Evolutionary conservation across 2,329 filamentous ascomycete genomes (phyloP), one percentile per base, ranked within the genome.

Genomic region (Spiromastix sp.): DNA sequence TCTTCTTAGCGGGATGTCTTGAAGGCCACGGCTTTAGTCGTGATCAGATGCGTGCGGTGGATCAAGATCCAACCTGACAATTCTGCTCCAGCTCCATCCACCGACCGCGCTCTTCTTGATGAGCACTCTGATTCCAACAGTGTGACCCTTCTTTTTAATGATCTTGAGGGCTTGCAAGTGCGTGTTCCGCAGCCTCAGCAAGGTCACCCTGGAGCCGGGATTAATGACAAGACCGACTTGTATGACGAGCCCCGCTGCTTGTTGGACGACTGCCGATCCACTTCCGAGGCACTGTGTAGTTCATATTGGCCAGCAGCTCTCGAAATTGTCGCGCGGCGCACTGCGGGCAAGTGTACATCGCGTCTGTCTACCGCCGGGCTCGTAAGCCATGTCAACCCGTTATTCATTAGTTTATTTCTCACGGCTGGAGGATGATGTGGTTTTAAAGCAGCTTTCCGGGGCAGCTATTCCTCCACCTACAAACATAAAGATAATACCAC

Each of bases 21-120:
- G n/a, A n/a, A n/a, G n/a, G n/a, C 2, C 25, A 52, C 10, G 49
- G 50, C 4, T 30, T 39, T n/a, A 68, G 64, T 15, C 69, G 69
- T 16, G 66, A 72, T 46, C 68, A 71, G 42, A n/a, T n/a, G n/a
- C n/a, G 33, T 42, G 7, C 40, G 40, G 3, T 42, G 40, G 40
- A 42, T 42, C 19, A 42, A 39, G 22, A 34, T 42, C 11, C 37
- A 39, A 30, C 16, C 24, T 4, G 30, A 33, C 12, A 11, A 29
- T 5, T 12, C 28, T 2, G 32, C 36, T 17, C 33, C 36, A 13
- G 11, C 32, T 5, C 15, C 28, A 2, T 30, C 36, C 12, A 26
- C 26, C 10, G 37, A 42, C n/a, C 29, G 37, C 15, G 22, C 39
- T 10, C 20, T 42, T 16, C 30, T 42, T 4, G 40, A 42, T 19